Evolutionary conservation across 768 basidiomycete genomes (phyloP), one percentile per base, ranked within the genome.

Genomic region (Collybia mongolica): DNA sequence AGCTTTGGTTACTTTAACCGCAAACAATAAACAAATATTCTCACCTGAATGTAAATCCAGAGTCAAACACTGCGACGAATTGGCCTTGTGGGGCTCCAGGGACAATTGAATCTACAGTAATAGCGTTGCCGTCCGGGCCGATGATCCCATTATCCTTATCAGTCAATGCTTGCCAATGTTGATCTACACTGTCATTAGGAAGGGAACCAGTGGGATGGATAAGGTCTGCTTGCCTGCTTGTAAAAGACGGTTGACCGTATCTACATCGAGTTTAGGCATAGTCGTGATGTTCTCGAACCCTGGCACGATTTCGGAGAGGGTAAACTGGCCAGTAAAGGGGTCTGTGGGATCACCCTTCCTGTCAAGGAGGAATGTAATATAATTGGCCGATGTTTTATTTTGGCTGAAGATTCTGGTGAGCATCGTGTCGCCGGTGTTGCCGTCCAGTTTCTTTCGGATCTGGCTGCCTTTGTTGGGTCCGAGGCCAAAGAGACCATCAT

Each of bases 121-220:
- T 84, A 9, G 79, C 65, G 19, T 78, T 69, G 19, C 88, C 88
- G 59, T 90, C 89, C 0, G 90, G 90, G 6, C 90, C 90, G 54
- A 87, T 83, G 41, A 92, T 80, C 20, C 85, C 88, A 39, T 71
- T 67, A 47, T 79, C 60, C 54, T 77, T 75, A 68, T 91, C 87
- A 0, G 85, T 83, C 48, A 84, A 65, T 11, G 82, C 73, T 58
- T 90, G 88, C 89, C 89, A 92, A 65, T 92, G 90, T 68, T 91
- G 90, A 59, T 90, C 86, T 61, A 47, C 22, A 51, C 46, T 5
- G 39, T 6, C 12, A 32, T 18, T n/a, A 23, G 9, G 39, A n/a
- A 36, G 29, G 3, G 36, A 19, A 43, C 12, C 8, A 37, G 23
- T 11, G 24, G n/a, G 39, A 40, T 28, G 26, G 2, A 40, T 18